A percentile compares a stretch with the other conserved stretches of the same genome.
Conservation (phyloP, 2,329 filamentous ascomycete genomes). For the Diaporthe sp. region DNA sequence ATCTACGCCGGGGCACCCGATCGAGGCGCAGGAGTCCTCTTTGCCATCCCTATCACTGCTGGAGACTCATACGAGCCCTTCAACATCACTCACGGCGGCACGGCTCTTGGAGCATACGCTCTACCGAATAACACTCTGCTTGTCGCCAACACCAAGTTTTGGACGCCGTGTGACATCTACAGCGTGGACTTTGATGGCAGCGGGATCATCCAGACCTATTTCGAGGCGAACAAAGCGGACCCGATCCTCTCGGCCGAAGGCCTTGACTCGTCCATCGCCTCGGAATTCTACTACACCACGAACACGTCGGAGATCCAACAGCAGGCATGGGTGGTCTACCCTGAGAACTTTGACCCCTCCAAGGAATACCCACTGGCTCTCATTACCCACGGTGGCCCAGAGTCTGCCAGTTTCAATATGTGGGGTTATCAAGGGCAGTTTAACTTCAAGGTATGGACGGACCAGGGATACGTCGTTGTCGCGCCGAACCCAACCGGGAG, state of each 20-base stretch:
- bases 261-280: slow-evolving; percentile 7
- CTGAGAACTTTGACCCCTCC: neutral
- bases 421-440: neutral
- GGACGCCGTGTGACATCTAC: slow-evolving; percentile 15
- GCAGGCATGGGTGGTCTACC: neutral
- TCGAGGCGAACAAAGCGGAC: slow-evolving; percentile 4
- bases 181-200: neutral
- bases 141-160: neutral
- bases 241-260: neutral
- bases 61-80: neutral
- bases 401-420: slow-evolving; percentile 7
- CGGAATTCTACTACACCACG: slow-evolving; percentile 13
- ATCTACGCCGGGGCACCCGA: neutral
- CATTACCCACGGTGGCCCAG: neutral
- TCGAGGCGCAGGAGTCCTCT: neutral
- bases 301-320: slow-evolving; percentile 2
- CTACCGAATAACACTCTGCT: slow-evolving; percentile 8
- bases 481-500: neutral
- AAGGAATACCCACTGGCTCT: slow-evolving; percentile 17
- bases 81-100: neutral
- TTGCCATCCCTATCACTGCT: neutral
- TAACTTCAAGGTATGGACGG: slow-evolving; percentile 13
- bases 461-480: slow-evolving; percentile 13
- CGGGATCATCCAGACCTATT: neutral
- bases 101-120: neutral